phyloP scores from a whole-genome alignment of 2,329 filamentous ascomycete species.

The Nemania sp. region DNA sequence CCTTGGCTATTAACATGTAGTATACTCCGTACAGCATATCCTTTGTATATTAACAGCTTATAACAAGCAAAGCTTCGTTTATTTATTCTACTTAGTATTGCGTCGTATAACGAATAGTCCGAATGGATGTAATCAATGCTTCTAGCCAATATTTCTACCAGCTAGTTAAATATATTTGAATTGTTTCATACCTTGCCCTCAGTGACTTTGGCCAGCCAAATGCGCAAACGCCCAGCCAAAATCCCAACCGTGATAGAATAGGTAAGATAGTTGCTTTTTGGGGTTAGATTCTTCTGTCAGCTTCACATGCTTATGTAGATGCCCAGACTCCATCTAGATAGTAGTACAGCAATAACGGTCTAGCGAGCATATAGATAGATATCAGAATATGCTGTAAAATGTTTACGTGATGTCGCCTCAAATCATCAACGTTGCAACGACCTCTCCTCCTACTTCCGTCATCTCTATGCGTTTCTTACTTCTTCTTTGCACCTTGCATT shows the following conservation, averaged over 20 bases:
- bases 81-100: too few relatives aligned
- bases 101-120: neutral
- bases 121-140: neutral
- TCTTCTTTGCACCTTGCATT: neutral
- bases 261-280: neutral
- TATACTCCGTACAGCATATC: too few relatives aligned
- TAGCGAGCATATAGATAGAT: slow-evolving; percentile 26
- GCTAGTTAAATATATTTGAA: neutral
- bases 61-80: neutral
- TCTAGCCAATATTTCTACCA: neutral
- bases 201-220: neutral
- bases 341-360: slow-evolving; percentile 42
- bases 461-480: neutral
- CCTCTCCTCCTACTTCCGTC: neutral
- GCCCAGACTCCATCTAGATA: slow-evolving; percentile 38
- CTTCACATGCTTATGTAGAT: slow-evolving; percentile 44
- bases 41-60: too few relatives aligned
- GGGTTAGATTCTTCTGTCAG: slow-evolving; percentile 12
- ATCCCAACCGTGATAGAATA: slow-evolving; percentile 3
- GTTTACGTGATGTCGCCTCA: slow-evolving; percentile 57
- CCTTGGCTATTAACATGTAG: neutral
- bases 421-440: slow-evolving; percentile 55
- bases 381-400: slow-evolving; percentile 32
- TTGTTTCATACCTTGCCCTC: neutral
- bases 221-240: neutral